phyloP scores from a whole-genome alignment of 208 protist genomes.

The Acanthamoeba healyi region DNA sequence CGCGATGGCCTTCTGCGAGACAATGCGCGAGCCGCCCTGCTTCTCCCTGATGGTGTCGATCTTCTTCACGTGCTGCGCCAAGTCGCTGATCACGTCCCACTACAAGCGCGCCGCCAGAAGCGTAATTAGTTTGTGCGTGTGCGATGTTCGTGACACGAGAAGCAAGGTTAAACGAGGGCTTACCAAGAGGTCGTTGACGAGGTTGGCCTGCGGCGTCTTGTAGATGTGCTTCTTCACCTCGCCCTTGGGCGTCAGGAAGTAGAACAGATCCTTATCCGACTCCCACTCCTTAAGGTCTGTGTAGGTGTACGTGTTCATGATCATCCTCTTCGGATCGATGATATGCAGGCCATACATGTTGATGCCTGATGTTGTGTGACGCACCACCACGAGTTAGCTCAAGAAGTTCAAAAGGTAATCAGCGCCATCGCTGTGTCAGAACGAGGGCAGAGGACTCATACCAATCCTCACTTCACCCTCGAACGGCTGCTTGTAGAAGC shows the following conservation, averaged over 20 bases:
- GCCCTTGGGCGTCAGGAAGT: constrained; percentile 67
- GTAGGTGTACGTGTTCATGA: constrained; percentile 75
- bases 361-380: neutral
- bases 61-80: constrained; percentile 68
- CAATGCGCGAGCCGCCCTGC: constrained; percentile 44
- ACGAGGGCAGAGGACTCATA: neutral
- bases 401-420: neutral
- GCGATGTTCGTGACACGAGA: neutral
- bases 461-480: constrained; percentile 70
- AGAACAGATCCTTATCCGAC: constrained; percentile 65
- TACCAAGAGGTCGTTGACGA: constrained; percentile 67
- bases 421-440: neutral
- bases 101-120: neutral
- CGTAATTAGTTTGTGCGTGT: neutral
- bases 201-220: constrained; percentile 54
- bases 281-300: constrained; percentile 72
- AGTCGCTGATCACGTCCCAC: constrained; percentile 70
- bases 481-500: constrained; percentile 70
- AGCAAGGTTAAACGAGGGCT: neutral
- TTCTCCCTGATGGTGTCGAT: constrained; percentile 77
- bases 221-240: constrained; percentile 75
- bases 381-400: neutral
- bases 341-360: constrained; percentile 74
- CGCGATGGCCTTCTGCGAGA: constrained; percentile 26
- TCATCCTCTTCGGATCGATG: constrained; percentile 71